phyloP scores from a whole-genome alignment of 2,329 filamentous ascomycete genomes.

The Pyricularia pennisetigena region DNA sequence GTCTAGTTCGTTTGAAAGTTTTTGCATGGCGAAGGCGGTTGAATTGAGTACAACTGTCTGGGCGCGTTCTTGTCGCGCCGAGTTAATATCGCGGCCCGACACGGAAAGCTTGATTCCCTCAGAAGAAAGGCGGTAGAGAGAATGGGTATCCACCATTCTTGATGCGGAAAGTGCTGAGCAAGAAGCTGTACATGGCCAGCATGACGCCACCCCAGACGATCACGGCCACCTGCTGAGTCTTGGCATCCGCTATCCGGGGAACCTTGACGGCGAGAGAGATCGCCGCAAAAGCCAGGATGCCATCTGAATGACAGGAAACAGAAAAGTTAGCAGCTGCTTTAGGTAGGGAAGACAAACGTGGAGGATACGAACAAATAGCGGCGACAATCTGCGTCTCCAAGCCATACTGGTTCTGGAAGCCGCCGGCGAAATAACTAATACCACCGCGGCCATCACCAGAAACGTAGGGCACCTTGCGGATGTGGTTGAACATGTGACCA shows the following conservation, averaged over 20 bases:
- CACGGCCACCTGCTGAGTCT: constrained; percentile 71
- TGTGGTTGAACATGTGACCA: constrained; percentile 99
- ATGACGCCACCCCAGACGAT: constrained; percentile 70
- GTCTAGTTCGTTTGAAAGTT: neutral
- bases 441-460: constrained; percentile 75
- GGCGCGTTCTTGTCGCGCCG: neutral
- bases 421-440: constrained; percentile 79
- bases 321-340: neutral
- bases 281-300: constrained; percentile 75
- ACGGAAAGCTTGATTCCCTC: constrained; percentile 10
- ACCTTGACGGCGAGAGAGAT: constrained; percentile 90
- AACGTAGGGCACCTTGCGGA: constrained; percentile 91
- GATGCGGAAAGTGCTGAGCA: constrained; percentile 84
- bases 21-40: neutral
- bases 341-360: neutral
- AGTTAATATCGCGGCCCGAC: neutral
- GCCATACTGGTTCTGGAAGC: constrained; percentile 90
- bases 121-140: constrained; percentile 81
- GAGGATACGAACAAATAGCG: constrained; percentile 61
- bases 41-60: neutral
- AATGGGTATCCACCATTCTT: constrained; percentile 97
- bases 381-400: constrained; percentile 94
- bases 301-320: constrained; percentile 24
- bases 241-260: constrained; percentile 72
- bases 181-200: constrained; percentile 82